Conservation (phyloP, 345 rosid species). For the Rhodamnia rubescens region DNA sequence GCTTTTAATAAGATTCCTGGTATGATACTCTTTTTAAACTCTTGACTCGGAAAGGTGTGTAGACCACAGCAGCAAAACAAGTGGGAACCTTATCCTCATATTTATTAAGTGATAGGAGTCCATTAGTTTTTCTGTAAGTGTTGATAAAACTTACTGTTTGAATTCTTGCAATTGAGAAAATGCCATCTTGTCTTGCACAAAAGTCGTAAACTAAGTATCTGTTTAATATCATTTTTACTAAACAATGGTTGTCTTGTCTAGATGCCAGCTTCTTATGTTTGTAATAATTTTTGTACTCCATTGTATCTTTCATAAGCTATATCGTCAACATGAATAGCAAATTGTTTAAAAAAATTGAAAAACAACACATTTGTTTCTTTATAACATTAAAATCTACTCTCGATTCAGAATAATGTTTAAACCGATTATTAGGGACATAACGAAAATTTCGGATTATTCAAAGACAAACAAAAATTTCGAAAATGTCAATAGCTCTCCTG, state of each 20-base stretch:
- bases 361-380: background rate
- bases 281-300: background rate
- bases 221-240: too few species aligned
- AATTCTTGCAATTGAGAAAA: too few species aligned
- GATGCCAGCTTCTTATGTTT: too few species aligned
- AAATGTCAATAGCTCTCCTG: background rate
- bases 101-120: too few species aligned
- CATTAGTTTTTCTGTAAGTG: too few species aligned
- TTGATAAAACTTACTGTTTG: too few species aligned
- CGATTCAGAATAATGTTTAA: background rate
- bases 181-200: too few species aligned
- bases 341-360: background rate
- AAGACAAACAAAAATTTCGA: background rate
- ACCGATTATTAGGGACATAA: background rate
- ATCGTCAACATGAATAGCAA: background rate
- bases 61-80: too few species aligned
- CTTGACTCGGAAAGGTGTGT: too few species aligned
- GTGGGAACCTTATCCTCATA: too few species aligned
- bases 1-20: background rate
- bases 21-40: background rate
- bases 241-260: too few species aligned
- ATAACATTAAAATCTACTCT: background rate
- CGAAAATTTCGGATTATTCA: background rate
- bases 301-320: background rate
- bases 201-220: too few species aligned